phyloP scores from a whole-genome alignment of 2,329 filamentous ascomycete species.

The Xenosphaeropsis pyriputrescens region DNA sequence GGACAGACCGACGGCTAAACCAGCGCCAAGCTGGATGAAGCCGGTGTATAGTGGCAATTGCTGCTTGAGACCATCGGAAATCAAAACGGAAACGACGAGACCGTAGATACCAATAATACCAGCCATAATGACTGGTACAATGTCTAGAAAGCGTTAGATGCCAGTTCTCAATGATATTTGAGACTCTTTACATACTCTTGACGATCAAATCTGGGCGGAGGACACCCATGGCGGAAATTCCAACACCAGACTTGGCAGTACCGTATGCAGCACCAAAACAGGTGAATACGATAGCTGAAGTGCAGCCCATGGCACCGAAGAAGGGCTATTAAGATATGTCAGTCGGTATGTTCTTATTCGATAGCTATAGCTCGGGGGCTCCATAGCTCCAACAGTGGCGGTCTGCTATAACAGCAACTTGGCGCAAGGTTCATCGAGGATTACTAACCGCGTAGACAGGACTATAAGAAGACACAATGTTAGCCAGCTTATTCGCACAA shows the following conservation, averaged over 20 bases:
- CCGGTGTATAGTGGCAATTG: constrained; percentile 62
- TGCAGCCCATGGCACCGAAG: constrained; percentile 96
- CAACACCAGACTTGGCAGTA: constrained; percentile 97
- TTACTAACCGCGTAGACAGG: constrained; percentile 97
- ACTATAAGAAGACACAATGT: constrained; percentile 36
- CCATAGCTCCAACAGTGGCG: no score
- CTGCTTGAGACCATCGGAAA: constrained; percentile 67
- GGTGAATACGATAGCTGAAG: constrained; percentile 87
- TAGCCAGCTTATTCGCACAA: constrained; percentile 19
- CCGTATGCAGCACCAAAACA: constrained; percentile 95
- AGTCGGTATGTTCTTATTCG: no score
- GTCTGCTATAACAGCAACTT: no score
- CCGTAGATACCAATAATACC: constrained; percentile 99
- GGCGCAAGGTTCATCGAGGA: no score
- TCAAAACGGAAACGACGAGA: constrained; percentile 75
- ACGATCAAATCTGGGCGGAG: constrained; percentile 95
- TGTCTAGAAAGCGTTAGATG: constrained; percentile 46
- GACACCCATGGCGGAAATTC: constrained; percentile 97
- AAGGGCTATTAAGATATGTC: constrained; percentile 43
- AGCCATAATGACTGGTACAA: constrained; percentile 99
- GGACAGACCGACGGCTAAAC: constrained; percentile 67
- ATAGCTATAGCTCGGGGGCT: constrained; percentile 2
- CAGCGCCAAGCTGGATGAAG: constrained; percentile 76
- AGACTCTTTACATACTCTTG: constrained; percentile 63
- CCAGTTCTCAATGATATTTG: background rate